A percentile compares a stretch with the other conserved stretches of the same genome.
Conservation (phyloP, 1,284 basidiomycete species). For the Ceratobasidium sp. region DNA sequence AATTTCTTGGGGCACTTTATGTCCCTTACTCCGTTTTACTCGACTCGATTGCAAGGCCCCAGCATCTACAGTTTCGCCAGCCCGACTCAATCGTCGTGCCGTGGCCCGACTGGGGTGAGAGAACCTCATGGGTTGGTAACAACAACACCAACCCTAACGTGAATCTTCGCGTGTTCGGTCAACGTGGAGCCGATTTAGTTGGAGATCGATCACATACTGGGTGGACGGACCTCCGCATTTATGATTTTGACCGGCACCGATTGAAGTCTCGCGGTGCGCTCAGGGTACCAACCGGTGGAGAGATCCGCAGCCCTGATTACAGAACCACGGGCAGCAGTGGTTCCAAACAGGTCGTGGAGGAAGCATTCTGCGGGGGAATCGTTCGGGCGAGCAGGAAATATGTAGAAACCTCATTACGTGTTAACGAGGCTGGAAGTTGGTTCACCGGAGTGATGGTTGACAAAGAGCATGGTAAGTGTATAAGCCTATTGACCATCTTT, state of each 20-base stretch:
- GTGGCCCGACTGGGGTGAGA: slow-evolving; percentile 19
- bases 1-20: slow-evolving; percentile 8
- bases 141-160: background rate
- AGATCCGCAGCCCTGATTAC: background rate
- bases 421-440: background rate
- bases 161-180: slow-evolving; percentile 22
- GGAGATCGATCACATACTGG: background rate
- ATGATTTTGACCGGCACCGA: slow-evolving; percentile 21
- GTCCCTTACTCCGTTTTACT: slow-evolving; percentile 4
- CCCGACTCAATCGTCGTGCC: background rate
- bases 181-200: slow-evolving; percentile 13
- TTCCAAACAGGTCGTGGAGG: background rate
- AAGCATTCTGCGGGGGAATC: background rate
- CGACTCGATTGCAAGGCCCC: background rate
- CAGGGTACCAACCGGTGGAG: background rate
- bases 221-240: background rate
- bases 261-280: background rate
- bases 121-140: slow-evolving; percentile 22
- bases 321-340: background rate
- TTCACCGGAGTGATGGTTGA: slow-evolving; percentile 34
- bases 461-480: slow-evolving; percentile 27
- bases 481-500: too few species aligned
- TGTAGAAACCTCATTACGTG: background rate
- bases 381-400: slow-evolving; percentile 4
- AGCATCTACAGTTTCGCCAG: background rate